Evolutionary conservation across 2,329 filamentous ascomycete species (phyloP), one percentile per base, ranked within the genome.

Genomic region (Calonectria fujianensis): DNA sequence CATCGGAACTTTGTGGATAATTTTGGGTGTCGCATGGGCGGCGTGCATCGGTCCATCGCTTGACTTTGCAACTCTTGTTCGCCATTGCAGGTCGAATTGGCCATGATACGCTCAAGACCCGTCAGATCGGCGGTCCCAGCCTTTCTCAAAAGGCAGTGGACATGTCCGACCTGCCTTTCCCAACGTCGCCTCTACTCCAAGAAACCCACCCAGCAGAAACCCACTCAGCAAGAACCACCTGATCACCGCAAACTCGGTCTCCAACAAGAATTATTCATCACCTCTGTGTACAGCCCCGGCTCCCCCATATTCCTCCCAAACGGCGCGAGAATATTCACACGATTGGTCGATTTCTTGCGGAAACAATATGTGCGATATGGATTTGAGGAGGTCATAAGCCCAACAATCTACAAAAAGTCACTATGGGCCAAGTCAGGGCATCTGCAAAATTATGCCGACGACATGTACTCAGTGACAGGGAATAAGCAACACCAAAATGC

Each of bases 351-450:
- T 54, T 98, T 97, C 82, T 89, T 98, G 71, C 94, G 95, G 76
- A 93, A 93, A 74, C 95, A 98, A 82, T 98, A 98, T 82, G 91
- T 93, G 32, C 91, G 93, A 77, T 97, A 96, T 85, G 95, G 95
- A 74, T 97, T 96, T 83, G 90, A 96, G 78, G 95, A 98, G 84
- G 95, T 98, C 77, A 93, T 98, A 79, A 97, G 95, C 10, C 95
- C 96, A 2, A 97, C 93, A 64, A 97, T 98, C 82, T 98, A 97
- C 88, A 98, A 97, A 82, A 95, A 94, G 83, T 93, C 94, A 8
- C 86, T 98, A 37, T 98, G 95, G 96, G 92, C 94, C 80, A 93
- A 93, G 78, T 97, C 95, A 0, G 95, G 95, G 2, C 95, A 98
- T 79, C 92, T 96, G 89, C 93, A 96, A 70, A 97, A 97, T 83